A percentile compares a stretch with the other conserved stretches of the same genome.
phyloP scores from a whole-genome alignment of 2,329 filamentous ascomycete species.

The Phymatotrichopsis omnivora region DNA sequence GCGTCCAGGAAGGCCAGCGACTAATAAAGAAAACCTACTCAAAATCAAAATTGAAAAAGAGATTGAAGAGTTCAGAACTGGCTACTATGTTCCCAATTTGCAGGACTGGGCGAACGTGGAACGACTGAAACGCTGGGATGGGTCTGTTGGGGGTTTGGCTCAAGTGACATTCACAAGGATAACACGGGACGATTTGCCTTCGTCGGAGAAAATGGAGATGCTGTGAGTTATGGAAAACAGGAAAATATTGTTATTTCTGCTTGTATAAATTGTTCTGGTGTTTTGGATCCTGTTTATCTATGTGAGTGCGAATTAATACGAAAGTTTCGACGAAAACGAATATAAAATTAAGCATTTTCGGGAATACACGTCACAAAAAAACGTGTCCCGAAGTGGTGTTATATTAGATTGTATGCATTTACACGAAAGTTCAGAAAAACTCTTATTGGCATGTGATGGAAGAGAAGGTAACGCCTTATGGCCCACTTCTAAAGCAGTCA shows the following conservation, averaged over 20 bases:
- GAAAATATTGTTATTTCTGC: too few relatives aligned
- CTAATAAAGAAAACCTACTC: constrained; percentile 64
- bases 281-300: too few relatives aligned
- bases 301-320: too few relatives aligned
- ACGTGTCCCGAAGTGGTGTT: too few relatives aligned
- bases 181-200: constrained; percentile 8
- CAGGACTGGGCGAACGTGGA: constrained; percentile 17
- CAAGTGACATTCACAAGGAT: constrained; percentile 25
- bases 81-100: constrained; percentile 47
- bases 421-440: too few relatives aligned
- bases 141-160: constrained; percentile 20
- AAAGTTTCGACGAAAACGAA: not conserved
- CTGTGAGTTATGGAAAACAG: not conserved
- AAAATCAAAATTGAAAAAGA: constrained; percentile 60
- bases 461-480: too few relatives aligned
- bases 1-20: constrained; percentile 68
- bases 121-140: constrained; percentile 24
- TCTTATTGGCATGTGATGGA: too few relatives aligned
- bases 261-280: too few relatives aligned
- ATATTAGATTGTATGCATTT: too few relatives aligned
- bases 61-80: constrained; percentile 68
- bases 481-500: too few relatives aligned
- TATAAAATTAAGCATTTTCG: too few relatives aligned
- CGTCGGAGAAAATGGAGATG: constrained; percentile 8
- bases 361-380: too few relatives aligned